Percentiles rank a stretch among this genome's conserved stretches.
Conservation (phyloP, 1,284 basidiomycete genomes). For the Leccinum subrobustum region DNA sequence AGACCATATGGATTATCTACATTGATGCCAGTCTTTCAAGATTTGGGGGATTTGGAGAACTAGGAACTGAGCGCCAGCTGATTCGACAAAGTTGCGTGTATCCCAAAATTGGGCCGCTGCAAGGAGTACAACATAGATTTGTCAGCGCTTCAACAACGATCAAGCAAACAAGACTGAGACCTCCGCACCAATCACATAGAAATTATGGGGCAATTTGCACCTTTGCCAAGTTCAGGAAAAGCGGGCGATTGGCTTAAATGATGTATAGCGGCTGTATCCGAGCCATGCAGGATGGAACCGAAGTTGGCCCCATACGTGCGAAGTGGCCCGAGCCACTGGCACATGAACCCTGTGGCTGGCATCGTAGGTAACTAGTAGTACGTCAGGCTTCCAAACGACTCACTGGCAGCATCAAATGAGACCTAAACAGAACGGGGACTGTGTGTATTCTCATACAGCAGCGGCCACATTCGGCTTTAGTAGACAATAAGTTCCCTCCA, state of each 20-base stretch:
- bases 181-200: not conserved
- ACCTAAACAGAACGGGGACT: too few species aligned
- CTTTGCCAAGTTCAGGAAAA: not conserved
- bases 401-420: not conserved
- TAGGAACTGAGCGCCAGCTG: not conserved
- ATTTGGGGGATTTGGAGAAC: not conserved
- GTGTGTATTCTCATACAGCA: too few species aligned
- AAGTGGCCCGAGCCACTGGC: not conserved
- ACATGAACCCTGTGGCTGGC: not conserved
- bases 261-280: not conserved
- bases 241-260: not conserved
- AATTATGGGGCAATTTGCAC: not conserved
- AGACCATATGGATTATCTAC: not conserved
- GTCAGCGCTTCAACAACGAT: not conserved
- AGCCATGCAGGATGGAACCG: too few species aligned
- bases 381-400: not conserved
- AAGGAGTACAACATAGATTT: not conserved
- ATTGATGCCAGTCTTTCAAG: not conserved
- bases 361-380: not conserved
- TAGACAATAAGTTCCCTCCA: too few species aligned
- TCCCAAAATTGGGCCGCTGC: not conserved
- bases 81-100: not conserved
- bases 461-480: too few species aligned
- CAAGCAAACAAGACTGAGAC: not conserved
- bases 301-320: not conserved